Evolutionary conservation across 176 grass and related monocot genomes (phyloP).

Genomic region (Ensete glaucum): DNA sequence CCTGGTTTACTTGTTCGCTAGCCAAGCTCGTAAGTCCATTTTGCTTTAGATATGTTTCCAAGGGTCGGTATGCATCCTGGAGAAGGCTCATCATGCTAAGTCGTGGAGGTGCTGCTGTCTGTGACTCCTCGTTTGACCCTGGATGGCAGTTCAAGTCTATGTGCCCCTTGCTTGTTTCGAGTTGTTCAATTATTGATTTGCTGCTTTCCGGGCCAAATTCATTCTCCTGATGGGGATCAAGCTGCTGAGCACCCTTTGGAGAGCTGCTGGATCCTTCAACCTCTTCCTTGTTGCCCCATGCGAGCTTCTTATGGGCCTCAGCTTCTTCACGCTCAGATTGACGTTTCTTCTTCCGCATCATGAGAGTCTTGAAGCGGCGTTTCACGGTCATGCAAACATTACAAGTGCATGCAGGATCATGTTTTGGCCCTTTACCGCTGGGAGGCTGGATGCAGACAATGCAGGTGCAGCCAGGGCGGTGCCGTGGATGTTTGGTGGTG

Average conservation of each 20-base stretch:
- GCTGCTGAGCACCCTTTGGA: conserved; percentile 33
- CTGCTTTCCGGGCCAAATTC: conserved; percentile 17
- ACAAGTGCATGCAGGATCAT: conserved; percentile 80
- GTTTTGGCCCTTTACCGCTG: conserved; percentile 93
- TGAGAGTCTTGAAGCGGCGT: conserved; percentile 94
- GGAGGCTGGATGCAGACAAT: conserved; percentile 99
- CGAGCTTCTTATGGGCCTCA: conserved; percentile 63
- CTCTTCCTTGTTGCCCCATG: conserved; percentile 67
- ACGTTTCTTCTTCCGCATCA: conserved; percentile 96
- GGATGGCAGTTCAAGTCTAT: conserved; percentile 93
- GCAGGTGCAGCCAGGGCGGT: conserved; percentile 90
- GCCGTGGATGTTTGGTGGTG: conserved; percentile 86
- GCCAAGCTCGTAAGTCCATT: conserved; percentile 53
- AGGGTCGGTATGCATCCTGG: conserved; percentile 55
- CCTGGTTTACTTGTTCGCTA: conserved; percentile 36
- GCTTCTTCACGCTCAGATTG: conserved; percentile 84
- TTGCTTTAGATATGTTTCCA: conserved; percentile 90
- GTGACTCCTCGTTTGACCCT: conserved; percentile 24
- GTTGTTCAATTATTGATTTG: conserved; percentile 32
- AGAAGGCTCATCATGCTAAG: conserved; percentile 75
- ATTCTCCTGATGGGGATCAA: conserved; percentile 44
- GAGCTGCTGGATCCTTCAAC: conserved; percentile 47
- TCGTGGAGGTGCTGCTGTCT: conserved; percentile 8
- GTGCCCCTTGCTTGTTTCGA: conserved; percentile 42
- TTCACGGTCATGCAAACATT: conserved; percentile 91